phyloP scores from a whole-genome alignment of 164 flowering plant species.

The Macadamia tetraphylla region DNA sequence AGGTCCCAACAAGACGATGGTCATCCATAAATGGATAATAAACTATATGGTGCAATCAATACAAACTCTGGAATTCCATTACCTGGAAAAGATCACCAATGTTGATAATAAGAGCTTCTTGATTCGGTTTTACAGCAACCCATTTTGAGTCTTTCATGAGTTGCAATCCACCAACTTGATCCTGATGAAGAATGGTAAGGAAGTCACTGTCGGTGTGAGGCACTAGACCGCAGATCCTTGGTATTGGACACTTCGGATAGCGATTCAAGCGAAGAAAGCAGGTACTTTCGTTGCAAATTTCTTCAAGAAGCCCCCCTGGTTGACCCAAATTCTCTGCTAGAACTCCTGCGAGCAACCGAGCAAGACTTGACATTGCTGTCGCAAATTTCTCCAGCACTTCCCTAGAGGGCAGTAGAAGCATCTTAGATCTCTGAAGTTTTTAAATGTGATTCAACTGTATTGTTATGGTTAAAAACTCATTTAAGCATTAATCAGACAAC shows the following conservation, averaged over 20 bases:
- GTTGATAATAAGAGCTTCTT: slow-evolving; percentile 65
- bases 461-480: no score
- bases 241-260: slow-evolving; percentile 52
- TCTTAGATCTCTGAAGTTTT: no score
- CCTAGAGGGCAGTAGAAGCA: slow-evolving; percentile 21
- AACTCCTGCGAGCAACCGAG: slow-evolving; percentile 45
- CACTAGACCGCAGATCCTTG: slow-evolving; percentile 49
- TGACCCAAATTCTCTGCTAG: slow-evolving; percentile 43
- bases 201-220: slow-evolving; percentile 87
- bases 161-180: slow-evolving; percentile 77
- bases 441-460: no score
- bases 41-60: not conserved
- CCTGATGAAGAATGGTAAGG: slow-evolving; percentile 69
- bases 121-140: slow-evolving; percentile 66
- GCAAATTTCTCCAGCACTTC: slow-evolving; percentile 50
- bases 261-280: slow-evolving; percentile 69
- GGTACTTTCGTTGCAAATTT: slow-evolving; percentile 40
- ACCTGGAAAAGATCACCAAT: slow-evolving; percentile 90
- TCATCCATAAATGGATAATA: no score
- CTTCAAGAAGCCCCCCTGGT: slow-evolving; percentile 22
- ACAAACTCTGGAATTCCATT: not conserved
- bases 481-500: no score
- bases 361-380: slow-evolving; percentile 50
- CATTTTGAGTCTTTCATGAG: slow-evolving; percentile 70
- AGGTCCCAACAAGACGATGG: no score